Conservation (phyloP, 1,284 basidiomycete genomes). For the Boletus hoseneyae region DNA sequence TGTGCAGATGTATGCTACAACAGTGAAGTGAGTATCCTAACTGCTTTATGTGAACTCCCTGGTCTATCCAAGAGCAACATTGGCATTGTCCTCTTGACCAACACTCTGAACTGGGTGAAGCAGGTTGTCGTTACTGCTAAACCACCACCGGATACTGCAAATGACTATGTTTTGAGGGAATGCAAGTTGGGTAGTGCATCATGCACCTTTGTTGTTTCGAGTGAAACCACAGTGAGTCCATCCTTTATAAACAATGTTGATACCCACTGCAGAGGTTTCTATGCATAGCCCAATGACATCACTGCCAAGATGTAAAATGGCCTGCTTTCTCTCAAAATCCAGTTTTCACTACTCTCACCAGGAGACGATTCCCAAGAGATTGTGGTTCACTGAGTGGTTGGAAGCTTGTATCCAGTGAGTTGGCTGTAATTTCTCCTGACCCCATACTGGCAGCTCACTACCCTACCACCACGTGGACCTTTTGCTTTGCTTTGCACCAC, state of each 20-base stretch:
- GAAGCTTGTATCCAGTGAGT: no score
- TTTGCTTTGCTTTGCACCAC: no score
- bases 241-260: background rate
- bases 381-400: constrained; percentile 6
- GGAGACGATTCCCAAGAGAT: constrained; percentile 26
- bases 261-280: constrained; percentile 10
- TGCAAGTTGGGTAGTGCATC: constrained; percentile 51
- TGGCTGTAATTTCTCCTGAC: no score
- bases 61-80: constrained; percentile 55
- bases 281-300: constrained; percentile 43
- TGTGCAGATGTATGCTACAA: constrained; percentile 56
- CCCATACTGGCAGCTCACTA: no score
- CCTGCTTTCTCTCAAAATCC: constrained; percentile 45
- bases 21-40: constrained; percentile 42
- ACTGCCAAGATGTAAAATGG: constrained; percentile 48
- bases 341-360: constrained; percentile 34
- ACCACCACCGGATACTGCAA: constrained; percentile 35
- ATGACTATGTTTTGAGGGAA: constrained; percentile 41
- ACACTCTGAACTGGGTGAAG: constrained; percentile 53
- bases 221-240: constrained; percentile 50
- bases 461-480: no score
- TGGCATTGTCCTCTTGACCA: constrained; percentile 50
- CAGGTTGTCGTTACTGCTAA: constrained; percentile 53
- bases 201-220: constrained; percentile 55
- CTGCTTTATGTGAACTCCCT: constrained; percentile 60